These are phyloP conservation scores for Lindgomyces ingoldianus DNA, from an alignment of 495 filamentous ascomycete species.

Conservation along the genomic window DNA sequence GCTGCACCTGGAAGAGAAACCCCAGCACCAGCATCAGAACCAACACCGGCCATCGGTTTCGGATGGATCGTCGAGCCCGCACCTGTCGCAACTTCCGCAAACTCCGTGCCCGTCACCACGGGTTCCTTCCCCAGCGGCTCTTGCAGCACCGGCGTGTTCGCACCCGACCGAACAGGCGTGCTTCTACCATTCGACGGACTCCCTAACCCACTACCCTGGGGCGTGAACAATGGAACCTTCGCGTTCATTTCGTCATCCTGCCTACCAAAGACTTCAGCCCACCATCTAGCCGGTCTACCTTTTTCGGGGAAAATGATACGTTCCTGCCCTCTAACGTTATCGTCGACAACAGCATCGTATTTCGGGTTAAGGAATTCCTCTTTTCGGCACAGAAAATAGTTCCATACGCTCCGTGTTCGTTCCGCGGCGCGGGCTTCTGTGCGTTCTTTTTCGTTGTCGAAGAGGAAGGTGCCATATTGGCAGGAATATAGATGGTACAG, in stretches of 20 bases:
- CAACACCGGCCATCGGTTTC: background rate
- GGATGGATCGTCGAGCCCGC: constrained; percentile 20
- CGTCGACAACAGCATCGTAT: constrained; percentile 77
- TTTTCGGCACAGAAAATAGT: constrained; percentile 81
- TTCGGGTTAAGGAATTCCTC: constrained; percentile 77
- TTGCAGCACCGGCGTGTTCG: constrained; percentile 7
- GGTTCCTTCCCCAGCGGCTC: constrained; percentile 1
- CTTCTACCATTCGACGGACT: constrained; percentile 16
- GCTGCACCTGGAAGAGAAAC: background rate
- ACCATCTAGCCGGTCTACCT: constrained; percentile 73
- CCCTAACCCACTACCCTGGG: constrained; percentile 11
- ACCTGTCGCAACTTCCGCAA: constrained; percentile 24
- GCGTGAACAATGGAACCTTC: background rate
- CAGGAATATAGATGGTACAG: constrained; percentile 95
- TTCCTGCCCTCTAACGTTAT: constrained; percentile 73
- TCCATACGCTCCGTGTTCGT: constrained; percentile 88
- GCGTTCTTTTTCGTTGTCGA: constrained; percentile 90
- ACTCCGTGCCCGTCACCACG: constrained; percentile 32
- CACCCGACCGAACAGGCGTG: constrained; percentile 11
- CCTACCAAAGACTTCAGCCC: constrained; percentile 83
- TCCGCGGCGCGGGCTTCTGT: constrained; percentile 69
- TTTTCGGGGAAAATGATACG: constrained; percentile 77
- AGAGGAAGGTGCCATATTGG: constrained; percentile 96
- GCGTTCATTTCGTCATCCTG: constrained; percentile 92
- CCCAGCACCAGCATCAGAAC: background rate